phyloP scores from a whole-genome alignment of 2,329 filamentous ascomycete genomes.

The Rutstroemia sp. region DNA sequence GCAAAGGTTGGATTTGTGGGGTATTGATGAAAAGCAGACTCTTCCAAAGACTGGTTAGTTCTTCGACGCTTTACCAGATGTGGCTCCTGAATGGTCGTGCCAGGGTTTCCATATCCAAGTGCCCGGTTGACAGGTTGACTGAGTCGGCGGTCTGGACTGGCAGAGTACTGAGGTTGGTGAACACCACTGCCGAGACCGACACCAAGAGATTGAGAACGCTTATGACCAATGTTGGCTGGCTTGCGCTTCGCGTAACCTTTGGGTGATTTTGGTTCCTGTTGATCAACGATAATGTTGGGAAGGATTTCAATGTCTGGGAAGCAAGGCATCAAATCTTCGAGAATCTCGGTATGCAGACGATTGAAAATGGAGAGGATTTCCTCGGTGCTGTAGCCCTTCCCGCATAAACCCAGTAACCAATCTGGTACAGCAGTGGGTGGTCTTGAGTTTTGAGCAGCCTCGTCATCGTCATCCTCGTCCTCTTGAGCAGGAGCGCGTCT shows the following conservation, averaged over 20 bases:
- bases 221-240: constrained; percentile 16
- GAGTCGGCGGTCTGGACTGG: constrained; percentile 13
- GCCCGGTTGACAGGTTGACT: constrained; percentile 13
- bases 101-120: neutral
- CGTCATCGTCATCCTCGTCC: constrained; percentile 17
- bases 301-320: constrained; percentile 36
- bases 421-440: constrained; percentile 29
- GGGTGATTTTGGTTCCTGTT: constrained; percentile 24
- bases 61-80: constrained; percentile 20
- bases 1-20: neutral
- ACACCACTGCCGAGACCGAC: constrained; percentile 5
- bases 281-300: constrained; percentile 29
- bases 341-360: constrained; percentile 29
- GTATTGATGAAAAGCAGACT: neutral
- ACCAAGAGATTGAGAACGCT: constrained; percentile 28
- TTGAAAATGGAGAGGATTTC: constrained; percentile 32
- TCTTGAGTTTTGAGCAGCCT: constrained; percentile 13
- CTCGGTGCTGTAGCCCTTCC: constrained; percentile 29
- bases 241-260: constrained; percentile 25
- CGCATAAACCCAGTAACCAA: constrained; percentile 27
- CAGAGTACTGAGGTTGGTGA: constrained; percentile 4
- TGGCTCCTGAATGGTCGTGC: constrained; percentile 9
- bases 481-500: constrained; percentile 19
- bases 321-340: constrained; percentile 28
- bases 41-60: constrained; percentile 8